phyloP scores from a whole-genome alignment of 2,329 filamentous ascomycete genomes.

The Podosphaera xanthii region DNA sequence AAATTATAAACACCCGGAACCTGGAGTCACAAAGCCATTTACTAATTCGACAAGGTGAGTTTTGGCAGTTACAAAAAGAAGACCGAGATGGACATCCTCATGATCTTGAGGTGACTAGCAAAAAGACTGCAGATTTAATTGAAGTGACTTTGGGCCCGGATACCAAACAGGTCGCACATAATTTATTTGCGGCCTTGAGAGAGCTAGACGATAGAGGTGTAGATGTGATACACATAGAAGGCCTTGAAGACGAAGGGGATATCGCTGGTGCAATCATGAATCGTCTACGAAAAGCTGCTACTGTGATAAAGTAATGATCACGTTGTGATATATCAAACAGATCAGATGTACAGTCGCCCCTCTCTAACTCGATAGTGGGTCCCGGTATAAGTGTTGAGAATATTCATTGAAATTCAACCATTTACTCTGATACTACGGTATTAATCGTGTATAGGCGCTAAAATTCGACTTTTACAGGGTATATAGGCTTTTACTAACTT shows the following conservation, averaged over 20 bases:
- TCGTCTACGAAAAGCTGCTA: conserved; percentile 54
- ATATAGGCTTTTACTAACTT: no score
- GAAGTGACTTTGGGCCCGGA: conserved; percentile 54
- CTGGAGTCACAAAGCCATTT: not conserved
- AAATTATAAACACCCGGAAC: not conserved
- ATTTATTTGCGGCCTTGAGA: conserved; percentile 67
- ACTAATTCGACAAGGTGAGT: conserved; percentile 3
- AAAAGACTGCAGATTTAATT: conserved; percentile 17
- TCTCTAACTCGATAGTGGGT: no score
- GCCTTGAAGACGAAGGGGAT: conserved; percentile 56
- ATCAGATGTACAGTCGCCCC: no score
- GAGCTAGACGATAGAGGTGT: conserved; percentile 62
- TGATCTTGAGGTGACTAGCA: not conserved
- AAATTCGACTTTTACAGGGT: no score
- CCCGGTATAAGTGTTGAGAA: no score
- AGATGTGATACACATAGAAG: conserved; percentile 76
- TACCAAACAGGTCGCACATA: conserved; percentile 55
- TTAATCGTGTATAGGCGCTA: no score
- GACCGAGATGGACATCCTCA: not conserved
- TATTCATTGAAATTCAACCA: no score
- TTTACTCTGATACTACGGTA: no score
- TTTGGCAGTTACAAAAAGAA: conserved; percentile 2
- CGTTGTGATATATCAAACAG: no score
- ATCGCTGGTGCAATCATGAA: conserved; percentile 79
- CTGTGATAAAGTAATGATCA: conserved; percentile 15